A percentile compares a stretch with the other conserved stretches of the same genome.
These are phyloP conservation scores for Claviceps lovelessii DNA, from an alignment of 2,329 filamentous ascomycete species.

Conservation along the genomic window DNA sequence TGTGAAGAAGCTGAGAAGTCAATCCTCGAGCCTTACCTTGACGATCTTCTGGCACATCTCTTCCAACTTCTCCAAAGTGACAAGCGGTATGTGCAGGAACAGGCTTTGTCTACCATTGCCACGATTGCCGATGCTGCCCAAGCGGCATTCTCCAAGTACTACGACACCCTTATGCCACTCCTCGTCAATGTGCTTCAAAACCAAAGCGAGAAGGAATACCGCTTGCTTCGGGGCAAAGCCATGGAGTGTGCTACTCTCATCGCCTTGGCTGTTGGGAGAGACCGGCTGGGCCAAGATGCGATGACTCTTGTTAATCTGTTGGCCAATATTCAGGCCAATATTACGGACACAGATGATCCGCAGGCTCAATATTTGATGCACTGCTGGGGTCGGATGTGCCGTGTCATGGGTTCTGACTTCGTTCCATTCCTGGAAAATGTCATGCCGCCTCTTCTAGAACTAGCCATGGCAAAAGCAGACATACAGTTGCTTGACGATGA, in stretches of 20 bases:
- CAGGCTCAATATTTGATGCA: constrained; percentile 95
- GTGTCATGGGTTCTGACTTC: constrained; percentile 81
- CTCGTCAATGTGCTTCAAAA: constrained; percentile 78
- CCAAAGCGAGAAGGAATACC: constrained; percentile 86
- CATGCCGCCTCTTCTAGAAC: constrained; percentile 82
- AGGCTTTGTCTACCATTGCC: constrained; percentile 92
- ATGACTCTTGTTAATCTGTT: constrained; percentile 76
- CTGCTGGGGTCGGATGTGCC: constrained; percentile 98
- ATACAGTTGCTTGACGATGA: constrained; percentile 93
- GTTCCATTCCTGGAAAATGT: constrained; percentile 83
- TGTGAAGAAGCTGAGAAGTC: constrained; percentile 94
- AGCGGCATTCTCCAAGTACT: constrained; percentile 87
- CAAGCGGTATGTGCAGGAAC: constrained; percentile 94
- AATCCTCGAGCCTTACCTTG: constrained; percentile 83
- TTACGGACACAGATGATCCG: constrained; percentile 83
- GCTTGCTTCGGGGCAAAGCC: constrained; percentile 83
- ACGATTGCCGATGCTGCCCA: constrained; percentile 98
- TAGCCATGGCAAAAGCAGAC: constrained; percentile 90
- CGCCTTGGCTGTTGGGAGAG: constrained; percentile 84
- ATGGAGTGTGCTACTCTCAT: constrained; percentile 99
- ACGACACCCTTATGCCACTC: constrained; percentile 88
- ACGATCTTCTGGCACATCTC: constrained; percentile 69
- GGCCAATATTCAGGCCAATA: constrained; percentile 71
- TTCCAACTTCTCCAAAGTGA: constrained; percentile 79
- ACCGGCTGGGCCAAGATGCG: constrained; percentile 78